Conservation (phyloP, 306 rosid species). For the Alnus glutinosa region DNA sequence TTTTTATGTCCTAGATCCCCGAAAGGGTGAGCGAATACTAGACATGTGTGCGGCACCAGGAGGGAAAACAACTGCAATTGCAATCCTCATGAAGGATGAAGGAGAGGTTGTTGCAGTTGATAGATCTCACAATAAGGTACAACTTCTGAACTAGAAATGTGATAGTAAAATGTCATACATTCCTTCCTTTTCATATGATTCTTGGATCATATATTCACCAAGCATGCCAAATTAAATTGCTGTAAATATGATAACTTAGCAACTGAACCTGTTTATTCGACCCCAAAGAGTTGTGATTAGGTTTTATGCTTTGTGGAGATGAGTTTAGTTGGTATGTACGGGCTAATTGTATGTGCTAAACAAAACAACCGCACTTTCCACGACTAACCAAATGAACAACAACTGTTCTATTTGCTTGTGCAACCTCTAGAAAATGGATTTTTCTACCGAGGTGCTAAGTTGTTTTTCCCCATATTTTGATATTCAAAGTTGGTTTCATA, state of each 20-base stretch:
- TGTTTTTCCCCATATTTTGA: too few relatives aligned
- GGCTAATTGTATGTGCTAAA: background rate
- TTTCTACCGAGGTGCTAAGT: background rate
- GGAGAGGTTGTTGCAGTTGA: conserved; percentile 91
- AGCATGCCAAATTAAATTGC: background rate
- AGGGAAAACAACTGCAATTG: conserved; percentile 96
- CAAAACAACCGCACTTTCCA: background rate
- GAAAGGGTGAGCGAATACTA: conserved; percentile 77
- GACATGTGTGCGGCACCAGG: conserved; percentile 99
- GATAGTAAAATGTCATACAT: conserved; percentile 18
- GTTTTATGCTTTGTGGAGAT: background rate
- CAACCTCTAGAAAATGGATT: background rate
- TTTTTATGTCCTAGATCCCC: conserved; percentile 64
- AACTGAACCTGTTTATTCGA: background rate
- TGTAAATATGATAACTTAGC: background rate
- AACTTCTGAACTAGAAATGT: conserved; percentile 22
- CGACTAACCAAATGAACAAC: background rate
- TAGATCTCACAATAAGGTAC: conserved; percentile 96
- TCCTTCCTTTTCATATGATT: conserved; percentile 14
- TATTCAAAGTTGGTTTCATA: too few relatives aligned
- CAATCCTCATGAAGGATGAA: conserved; percentile 85
- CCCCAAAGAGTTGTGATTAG: background rate
- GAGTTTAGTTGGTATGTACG: background rate
- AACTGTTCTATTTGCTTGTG: background rate
- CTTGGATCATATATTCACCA: background rate